Base-by-base conservation (phyloP, 441 rosid species). In the Brassica balearica region DNA sequence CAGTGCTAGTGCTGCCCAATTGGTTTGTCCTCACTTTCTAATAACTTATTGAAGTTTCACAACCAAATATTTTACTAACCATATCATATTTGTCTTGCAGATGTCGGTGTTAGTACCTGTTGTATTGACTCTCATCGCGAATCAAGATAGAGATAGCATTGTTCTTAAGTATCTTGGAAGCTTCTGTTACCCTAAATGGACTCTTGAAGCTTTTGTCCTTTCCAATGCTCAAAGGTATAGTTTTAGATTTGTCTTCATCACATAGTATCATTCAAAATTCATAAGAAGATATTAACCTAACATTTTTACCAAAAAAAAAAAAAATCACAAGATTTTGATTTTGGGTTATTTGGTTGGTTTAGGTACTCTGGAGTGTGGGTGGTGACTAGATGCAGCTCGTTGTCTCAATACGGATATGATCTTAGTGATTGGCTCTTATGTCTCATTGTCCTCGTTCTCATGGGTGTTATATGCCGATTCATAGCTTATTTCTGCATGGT, bases 71-170 rank as follows among this genome's bases (percentile, higher is more conserved):
- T 46, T 9, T 2, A 22, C 58, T 51, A 77, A 77, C 71, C 2
- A 14, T 34, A 75, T 29, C 2, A 51, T 32, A 8, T 12, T 75
- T 43, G 72, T 75, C 56, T 5, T 78, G 83, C 87, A 88, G 93
- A 78, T 87, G 85, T 84, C 93, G 3, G 91, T 84, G 81, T 85
- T 89, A 80, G 80, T 88, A 69, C 93, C 93, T 2, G 90, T 89
- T 71, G 85, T 88, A 66, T 43, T 86, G 83, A 88, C 93, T 74
- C 87, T 89, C 53, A 53, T 86, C n/a, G 89, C 91, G 1, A 83
- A 80, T 56, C 91, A 89, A 82, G 89, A 86, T 20, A 84, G 38
- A 71, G 88, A 84, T 1, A 82, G 82, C 65, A 53, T 43, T 51
- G 43, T 79, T 69, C 78, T 82, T 73, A 86, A 76, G 71, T 78